Percentiles rank a stretch among this genome's conserved stretches.
These are phyloP conservation scores for Hypholoma fasciculare DNA, from an alignment of 768 basidiomycete species.

Conservation along the genomic window DNA sequence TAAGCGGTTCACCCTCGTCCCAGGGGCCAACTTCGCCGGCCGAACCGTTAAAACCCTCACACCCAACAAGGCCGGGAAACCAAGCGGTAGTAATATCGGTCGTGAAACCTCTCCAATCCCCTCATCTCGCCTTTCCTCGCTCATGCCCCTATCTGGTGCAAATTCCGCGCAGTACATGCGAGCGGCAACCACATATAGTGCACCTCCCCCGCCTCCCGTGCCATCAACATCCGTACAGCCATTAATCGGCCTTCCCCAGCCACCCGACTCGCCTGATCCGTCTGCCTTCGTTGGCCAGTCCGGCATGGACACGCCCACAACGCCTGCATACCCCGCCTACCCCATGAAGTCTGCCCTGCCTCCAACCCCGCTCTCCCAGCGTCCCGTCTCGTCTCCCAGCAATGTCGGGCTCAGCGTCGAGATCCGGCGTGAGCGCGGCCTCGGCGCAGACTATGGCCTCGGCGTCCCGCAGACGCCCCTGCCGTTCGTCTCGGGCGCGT, in stretches of 20 bases:
- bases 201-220: conserved; percentile 38
- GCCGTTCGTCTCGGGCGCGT: conserved; percentile 47
- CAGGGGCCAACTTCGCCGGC: conserved; percentile 25
- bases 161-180: conserved; percentile 35
- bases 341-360: conserved; percentile 45
- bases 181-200: conserved; percentile 57
- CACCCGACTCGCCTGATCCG: conserved; percentile 16
- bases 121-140: conserved; percentile 28
- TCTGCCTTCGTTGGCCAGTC: conserved; percentile 6
- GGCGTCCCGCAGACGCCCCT: conserved; percentile 53
- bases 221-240: conserved; percentile 16
- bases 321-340: conserved; percentile 76
- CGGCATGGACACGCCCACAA: conserved; percentile 42
- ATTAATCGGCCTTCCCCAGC: conserved; percentile 14
- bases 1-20: conserved; percentile 41
- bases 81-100: conserved; percentile 11
- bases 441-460: conserved; percentile 29
- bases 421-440: conserved; percentile 59
- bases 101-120: conserved; percentile 22
- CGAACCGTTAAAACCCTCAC: conserved; percentile 22
- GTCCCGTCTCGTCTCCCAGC: conserved; percentile 51
- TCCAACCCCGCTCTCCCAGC: conserved; percentile 56
- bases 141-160: conserved; percentile 32
- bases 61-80: conserved; percentile 16
- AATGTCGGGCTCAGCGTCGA: conserved; percentile 63